Evolutionary conservation across 306 rosid genomes (phyloP).

Genomic region (Malus sylvestris): DNA sequence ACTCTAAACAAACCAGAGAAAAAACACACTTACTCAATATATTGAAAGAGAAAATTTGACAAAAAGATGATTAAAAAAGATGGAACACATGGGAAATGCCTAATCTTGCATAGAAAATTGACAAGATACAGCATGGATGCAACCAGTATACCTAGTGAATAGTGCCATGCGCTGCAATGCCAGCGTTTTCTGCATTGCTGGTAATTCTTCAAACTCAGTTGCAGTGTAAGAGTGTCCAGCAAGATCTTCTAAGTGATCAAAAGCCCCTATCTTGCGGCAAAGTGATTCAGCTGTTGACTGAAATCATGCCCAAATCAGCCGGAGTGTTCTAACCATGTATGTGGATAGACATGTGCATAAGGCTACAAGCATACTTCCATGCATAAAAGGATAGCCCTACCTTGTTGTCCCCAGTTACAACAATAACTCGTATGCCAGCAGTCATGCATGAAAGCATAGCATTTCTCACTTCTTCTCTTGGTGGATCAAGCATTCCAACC

Average conservation of each 20-base stretch:
- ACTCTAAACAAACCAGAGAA: conserved; percentile 50
- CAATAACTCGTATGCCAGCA: conserved; percentile 99
- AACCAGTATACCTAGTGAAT: conserved; percentile 60
- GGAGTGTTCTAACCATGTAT: conserved; percentile 6
- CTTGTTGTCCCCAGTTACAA: conserved; percentile 98
- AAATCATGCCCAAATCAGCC: conserved; percentile 23
- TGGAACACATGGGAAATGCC: neutral
- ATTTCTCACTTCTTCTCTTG: conserved; percentile 92
- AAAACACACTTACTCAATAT: neutral
- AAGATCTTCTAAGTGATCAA: conserved; percentile 72
- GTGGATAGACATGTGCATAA: neutral
- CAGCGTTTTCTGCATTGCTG: conserved; percentile 72
- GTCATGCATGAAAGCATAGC: conserved; percentile 94
- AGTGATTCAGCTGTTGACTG: conserved; percentile 98
- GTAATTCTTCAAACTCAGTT: conserved; percentile 89
- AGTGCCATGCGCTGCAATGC: conserved; percentile 95
- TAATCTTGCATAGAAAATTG: neutral
- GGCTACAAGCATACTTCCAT: neutral
- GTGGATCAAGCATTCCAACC: conserved; percentile 99
- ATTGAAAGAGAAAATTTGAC: neutral
- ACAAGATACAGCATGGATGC: neutral
- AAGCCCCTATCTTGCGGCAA: conserved; percentile 94
- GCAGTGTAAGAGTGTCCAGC: conserved; percentile 85
- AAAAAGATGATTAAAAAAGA: neutral
- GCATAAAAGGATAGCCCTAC: conserved; percentile 23